Evolutionary conservation across 192 early-diverging fungal genomes (phyloP), one percentile per base, ranked within the genome.

Genomic region (Entophlyctis helioformis): DNA sequence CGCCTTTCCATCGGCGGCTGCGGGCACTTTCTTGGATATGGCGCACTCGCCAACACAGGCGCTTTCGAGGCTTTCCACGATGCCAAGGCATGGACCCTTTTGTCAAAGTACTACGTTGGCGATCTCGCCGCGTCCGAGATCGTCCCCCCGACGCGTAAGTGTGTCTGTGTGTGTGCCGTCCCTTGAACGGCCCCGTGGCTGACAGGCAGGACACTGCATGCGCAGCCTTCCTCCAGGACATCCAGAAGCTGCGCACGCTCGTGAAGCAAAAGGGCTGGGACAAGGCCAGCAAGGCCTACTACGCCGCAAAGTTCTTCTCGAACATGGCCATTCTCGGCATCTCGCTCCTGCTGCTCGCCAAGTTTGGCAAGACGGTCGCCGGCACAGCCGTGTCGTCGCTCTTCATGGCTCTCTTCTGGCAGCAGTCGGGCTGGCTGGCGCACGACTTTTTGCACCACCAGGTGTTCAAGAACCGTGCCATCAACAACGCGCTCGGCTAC

Each of bases 371-470:
- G 64, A 68, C 62, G 50, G 19, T 74, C 22, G 48, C 68, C 4
- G 80, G 63, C 29, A 63, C 87, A 11, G 16, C 81, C 10, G 18
- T 60, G 0, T 68, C 82, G 1, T 80, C 74, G 8, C 11, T 59
- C 9, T 37, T 84, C 10, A 39, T 85, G 49, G 86, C 76, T 26
- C 29, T 86, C 34, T 85, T 83, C 46, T 89, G 76, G 78, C 86
- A 89, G 50, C 86, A 89, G 53, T n/a, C 23, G 21, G 41, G 82
- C 16, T 89, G 86, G 86, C 60, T 87, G 16, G 71, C 86, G 11
- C 86, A 89, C 51, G 84, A 89, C 50, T 83, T 84, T 51, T 63
- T 72, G 46, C 86, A 89, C 54, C 82, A 87, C 60, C 84, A 86
- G 45, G 75, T 84, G 21, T 89, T 86, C 60, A 53, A 70, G 25